These are phyloP conservation scores for Isabelozyma gotoi DNA, from an alignment of 805 yeast genomes.

Conservation along the genomic window DNA sequence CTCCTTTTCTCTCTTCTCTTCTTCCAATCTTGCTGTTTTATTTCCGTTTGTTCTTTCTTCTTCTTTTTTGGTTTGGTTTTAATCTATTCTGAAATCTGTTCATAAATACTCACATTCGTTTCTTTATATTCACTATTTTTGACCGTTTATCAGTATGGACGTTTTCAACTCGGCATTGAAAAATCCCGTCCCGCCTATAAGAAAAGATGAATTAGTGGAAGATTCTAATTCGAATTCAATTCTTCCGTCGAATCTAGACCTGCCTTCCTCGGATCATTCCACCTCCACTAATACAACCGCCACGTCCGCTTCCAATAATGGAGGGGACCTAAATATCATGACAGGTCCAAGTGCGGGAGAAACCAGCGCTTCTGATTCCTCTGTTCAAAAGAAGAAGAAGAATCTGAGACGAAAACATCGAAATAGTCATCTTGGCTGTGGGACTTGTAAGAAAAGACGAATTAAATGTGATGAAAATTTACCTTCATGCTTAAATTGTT, in stretches of 20 bases:
- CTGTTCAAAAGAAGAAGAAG: constrained; percentile 26
- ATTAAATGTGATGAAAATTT: constrained; percentile 52
- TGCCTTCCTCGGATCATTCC: constrained; percentile 15
- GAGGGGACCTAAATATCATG: not conserved
- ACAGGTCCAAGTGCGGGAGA: constrained; percentile 3
- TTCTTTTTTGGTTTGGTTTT: not conserved
- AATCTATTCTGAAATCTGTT: not conserved
- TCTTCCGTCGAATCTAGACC: constrained; percentile 3
- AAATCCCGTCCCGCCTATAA: constrained; percentile 37
- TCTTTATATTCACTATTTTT: no score
- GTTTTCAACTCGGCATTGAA: constrained; percentile 28
- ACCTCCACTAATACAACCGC: constrained; percentile 4
- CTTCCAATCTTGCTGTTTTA: no score
- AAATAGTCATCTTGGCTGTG: constrained; percentile 76
- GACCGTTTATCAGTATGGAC: constrained; percentile 13
- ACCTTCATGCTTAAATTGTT: constrained; percentile 49
- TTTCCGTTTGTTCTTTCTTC: not conserved
- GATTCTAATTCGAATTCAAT: constrained; percentile 6
- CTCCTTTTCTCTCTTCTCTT: not conserved
- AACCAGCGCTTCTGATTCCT: constrained; percentile 6
- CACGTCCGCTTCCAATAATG: constrained; percentile 2
- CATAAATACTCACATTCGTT: no score
- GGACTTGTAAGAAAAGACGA: constrained; percentile 53
- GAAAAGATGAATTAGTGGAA: constrained; percentile 16
- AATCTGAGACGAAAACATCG: constrained; percentile 59